A percentile compares a stretch with the other conserved stretches of the same genome.
These are phyloP conservation scores for Oryza glumipatula DNA, from an alignment of 176 grass and related monocot genomes.

Conservation along the genomic window DNA sequence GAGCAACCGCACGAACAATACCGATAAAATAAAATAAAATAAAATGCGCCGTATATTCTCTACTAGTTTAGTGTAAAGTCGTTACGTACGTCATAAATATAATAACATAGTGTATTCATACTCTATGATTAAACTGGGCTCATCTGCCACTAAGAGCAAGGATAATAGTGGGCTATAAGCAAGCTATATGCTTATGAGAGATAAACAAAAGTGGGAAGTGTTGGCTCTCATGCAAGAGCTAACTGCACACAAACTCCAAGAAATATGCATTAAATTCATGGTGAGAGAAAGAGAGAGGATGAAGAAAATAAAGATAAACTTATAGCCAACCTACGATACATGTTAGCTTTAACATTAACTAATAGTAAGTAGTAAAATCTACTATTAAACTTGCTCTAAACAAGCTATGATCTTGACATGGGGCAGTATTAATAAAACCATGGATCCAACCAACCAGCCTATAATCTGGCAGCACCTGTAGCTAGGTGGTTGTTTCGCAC, in stretches of 20 bases:
- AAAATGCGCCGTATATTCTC: background rate
- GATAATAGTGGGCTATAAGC: no score
- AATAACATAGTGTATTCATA: background rate
- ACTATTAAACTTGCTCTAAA: no score
- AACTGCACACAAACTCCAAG: no score
- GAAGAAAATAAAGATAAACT: no score
- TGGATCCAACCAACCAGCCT: conserved; percentile 16
- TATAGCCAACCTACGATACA: no score
- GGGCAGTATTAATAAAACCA: conserved; percentile 3
- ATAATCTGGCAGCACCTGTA: conserved; percentile 39
- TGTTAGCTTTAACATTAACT: no score
- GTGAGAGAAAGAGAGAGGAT: no score
- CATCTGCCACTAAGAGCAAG: conserved; percentile 2
- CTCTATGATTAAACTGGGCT: conserved; percentile 7
- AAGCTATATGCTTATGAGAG: no score
- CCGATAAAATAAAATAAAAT: background rate
- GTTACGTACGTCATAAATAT: background rate
- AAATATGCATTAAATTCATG: no score
- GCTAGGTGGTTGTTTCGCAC: conserved; percentile 27
- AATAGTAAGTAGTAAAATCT: no score
- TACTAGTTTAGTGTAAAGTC: background rate
- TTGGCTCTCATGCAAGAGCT: no score
- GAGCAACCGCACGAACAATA: background rate
- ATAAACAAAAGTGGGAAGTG: no score
- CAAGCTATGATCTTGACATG: conserved; percentile 39